Evolutionary conservation across 1,139 yeast species (phyloP), one percentile per base, ranked within the genome.

Genomic region (Saccharomyces hybrid): DNA sequence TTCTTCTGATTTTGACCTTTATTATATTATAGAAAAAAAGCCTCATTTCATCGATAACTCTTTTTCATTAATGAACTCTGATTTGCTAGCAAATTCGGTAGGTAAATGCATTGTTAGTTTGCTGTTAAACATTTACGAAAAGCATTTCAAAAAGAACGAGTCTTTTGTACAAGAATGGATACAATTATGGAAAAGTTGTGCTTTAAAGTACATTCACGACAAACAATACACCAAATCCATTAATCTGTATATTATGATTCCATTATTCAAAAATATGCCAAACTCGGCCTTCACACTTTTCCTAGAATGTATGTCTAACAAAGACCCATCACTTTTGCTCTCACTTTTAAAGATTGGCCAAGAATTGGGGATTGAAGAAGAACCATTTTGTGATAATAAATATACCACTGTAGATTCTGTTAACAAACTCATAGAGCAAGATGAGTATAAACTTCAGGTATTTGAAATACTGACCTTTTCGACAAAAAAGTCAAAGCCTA

Each of bases 321-420:
- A 69, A 9, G 73, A 77, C 25, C 69, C 77, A 2, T 70, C 76
- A 3, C 64, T 79, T 1, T 70, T 82, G 47, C 72, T 86, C 1
- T 81, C 85, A 1, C 73, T 85, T 52, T 69, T 87, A 50, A 81
- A 79, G 62, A 78, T 84, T 52, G 95, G 89, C 0, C 86, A 84
- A 62, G 82, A 81, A 48, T 64, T 83, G 16, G 79, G 78, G 1
- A 75, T 82, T 27, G 72, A 79, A 7, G 75, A 72, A 41, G 84
- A 81, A 48, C 82, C 84, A 14, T 79, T 78, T 53, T 75, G 75
- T 46, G 64, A 71, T 1, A 67, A 72, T 27, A 65, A 71, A 29
- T 61, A 78, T 13, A 70, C 81, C 3, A 65, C 76, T 1, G 54
- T 73, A 1, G 67, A 71, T 0, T 62, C 72, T 1, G 58, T 82